Conservation (phyloP, 2,329 filamentous ascomycete species). For the Fusarium sp. region DNA sequence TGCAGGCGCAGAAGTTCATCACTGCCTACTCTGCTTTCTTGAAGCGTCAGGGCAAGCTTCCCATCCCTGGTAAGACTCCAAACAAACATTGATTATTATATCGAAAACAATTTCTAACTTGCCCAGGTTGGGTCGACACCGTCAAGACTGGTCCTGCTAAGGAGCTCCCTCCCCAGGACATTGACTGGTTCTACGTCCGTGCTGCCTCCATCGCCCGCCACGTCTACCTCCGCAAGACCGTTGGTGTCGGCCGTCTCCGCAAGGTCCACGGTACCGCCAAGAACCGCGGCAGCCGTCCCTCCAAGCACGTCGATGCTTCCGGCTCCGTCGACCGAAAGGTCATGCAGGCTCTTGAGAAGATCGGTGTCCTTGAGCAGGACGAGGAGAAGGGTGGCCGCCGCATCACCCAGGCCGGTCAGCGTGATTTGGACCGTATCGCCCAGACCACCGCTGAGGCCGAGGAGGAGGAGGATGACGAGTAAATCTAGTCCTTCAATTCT, state of each 20-base stretch:
- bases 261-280: constrained; percentile 96
- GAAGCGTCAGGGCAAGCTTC: constrained; percentile 94
- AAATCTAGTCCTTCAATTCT: constrained; percentile 56
- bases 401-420: constrained; percentile 97
- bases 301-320: constrained; percentile 94
- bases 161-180: constrained; percentile 97
- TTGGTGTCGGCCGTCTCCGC: constrained; percentile 96
- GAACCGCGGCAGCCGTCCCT: constrained; percentile 94
- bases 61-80: constrained; percentile 79
- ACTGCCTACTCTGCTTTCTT: constrained; percentile 86
- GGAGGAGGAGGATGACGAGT: constrained; percentile 74
- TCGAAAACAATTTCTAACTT: constrained; percentile 7
- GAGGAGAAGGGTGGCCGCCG: constrained; percentile 98
- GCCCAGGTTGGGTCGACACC: constrained; percentile 94
- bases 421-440: constrained; percentile 97
- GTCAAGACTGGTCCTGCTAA: constrained; percentile 98
- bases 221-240: constrained; percentile 99
- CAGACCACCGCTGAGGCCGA: constrained; percentile 81
- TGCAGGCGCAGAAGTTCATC: constrained; percentile 90
- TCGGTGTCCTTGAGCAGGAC: constrained; percentile 95
- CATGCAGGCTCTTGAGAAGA: constrained; percentile 98
- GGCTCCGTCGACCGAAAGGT: constrained; percentile 98
- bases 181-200: constrained; percentile 95
- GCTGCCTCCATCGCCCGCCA: constrained; percentile 96
- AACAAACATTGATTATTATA: neutral